Percentiles rank a stretch among this genome's conserved stretches.
Evolutionary conservation across 768 basidiomycete genomes (phyloP).

Genomic region (Collybiopsis confluens): DNA sequence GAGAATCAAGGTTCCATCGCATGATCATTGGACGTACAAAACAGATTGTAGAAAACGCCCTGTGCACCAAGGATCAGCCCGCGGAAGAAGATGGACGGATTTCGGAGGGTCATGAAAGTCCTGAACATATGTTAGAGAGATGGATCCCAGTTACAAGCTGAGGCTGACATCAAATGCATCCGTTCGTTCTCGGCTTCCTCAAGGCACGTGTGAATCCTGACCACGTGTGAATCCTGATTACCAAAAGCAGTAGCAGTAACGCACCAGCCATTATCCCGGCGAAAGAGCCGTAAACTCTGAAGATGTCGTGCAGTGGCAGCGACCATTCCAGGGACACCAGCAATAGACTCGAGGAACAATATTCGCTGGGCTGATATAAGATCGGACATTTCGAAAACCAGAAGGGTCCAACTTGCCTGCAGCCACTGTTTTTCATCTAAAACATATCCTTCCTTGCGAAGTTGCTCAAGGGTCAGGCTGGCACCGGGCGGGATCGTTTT

Average conservation of each 20-base stretch:
- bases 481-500: conserved; percentile 54
- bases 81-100: conserved; percentile 80
- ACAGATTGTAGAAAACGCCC: conserved; percentile 86
- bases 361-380: conserved; percentile 34
- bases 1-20: conserved; percentile 8
- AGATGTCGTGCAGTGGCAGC: conserved; percentile 86
- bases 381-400: background rate
- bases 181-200: conserved; percentile 97
- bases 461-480: conserved; percentile 66
- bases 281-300: conserved; percentile 81
- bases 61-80: conserved; percentile 84
- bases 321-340: conserved; percentile 97
- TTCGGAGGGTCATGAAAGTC: conserved; percentile 92
- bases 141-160: conserved; percentile 1
- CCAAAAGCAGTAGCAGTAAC: conserved; percentile 24
- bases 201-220: conserved; percentile 90
- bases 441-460: conserved; percentile 70
- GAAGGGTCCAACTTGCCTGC: conserved; percentile 36
- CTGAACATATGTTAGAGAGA: conserved; percentile 42
- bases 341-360: conserved; percentile 76
- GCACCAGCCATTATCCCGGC: conserved; percentile 50
- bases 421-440: conserved; percentile 79
- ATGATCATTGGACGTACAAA: conserved; percentile 51
- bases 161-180: conserved; percentile 83
- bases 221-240: conserved; percentile 37